Base-by-base conservation (phyloP, 208 protist genomes). In the Strigomonas culicis region DNA sequence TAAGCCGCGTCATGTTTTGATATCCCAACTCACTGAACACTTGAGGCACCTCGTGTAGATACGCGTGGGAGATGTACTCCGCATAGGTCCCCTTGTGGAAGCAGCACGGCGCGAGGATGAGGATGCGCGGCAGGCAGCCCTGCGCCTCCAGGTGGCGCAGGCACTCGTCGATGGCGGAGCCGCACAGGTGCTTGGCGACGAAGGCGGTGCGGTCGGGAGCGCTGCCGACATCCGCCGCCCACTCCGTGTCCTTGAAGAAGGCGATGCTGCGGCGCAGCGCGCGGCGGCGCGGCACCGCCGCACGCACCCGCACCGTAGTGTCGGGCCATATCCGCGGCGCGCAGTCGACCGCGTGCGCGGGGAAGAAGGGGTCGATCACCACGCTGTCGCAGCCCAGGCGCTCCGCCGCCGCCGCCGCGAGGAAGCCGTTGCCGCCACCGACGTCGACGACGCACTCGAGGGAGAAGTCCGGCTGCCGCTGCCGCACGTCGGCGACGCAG, bases 151-250 rank as follows among this genome's bases (percentile, higher is more conserved):
- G 68, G 52, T 84, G 78, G 11, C 49, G 64, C 36, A 94, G 63
- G 52, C 84, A 89, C 60, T 82, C 72, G 60, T 92, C 88, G 36
- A 92, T 77, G 58, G 78, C 78, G 32, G 78, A 88, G 22, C 88
- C 88, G 58, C 88, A 94, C 25, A 94, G 79, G 57, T 94, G 88
- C 69, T 94, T 94, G 22, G 88, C 84, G 41, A 92, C 72, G 49
- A 92, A 64, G 7, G 74, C 81, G 41, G 61, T 81, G 25, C 65
- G 68, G 25, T 63, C 44, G 49, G 83, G 79, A 19, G 63, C 59
- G 0, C 62, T 77, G 15, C 46, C 51, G n/a, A 83, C 62, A 41
- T 70, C 80, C n/a, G 41, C n/a, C 17, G 47, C 34, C 82, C 81
- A 90, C 46, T 66, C 39, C 27, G 82, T 75, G 27, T 88, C 74